Evolutionary conservation across 2,329 filamentous ascomycete genomes (phyloP), one percentile per base, ranked within the genome.

Genomic region (Cordyceps militaris): DNA sequence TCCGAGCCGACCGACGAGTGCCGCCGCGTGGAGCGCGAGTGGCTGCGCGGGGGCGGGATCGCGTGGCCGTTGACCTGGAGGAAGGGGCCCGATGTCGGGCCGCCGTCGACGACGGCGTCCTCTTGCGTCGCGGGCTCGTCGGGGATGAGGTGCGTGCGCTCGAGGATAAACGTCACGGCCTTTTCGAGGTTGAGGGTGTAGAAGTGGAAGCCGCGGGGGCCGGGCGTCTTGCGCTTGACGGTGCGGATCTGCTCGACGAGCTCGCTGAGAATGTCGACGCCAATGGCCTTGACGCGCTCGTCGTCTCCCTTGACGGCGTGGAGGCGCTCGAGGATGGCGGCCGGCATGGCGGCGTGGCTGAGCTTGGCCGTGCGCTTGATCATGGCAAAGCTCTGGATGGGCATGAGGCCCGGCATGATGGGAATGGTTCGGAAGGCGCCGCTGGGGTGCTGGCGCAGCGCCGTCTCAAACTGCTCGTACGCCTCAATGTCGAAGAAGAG

Each of bases 121-220:
- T 78, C 77, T 10, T 81, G 79, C 14, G 79, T 76, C n/a, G 79
- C 76, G 7, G 78, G 75, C 13, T 75, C 73, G 1, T 81, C 77
- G 5, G 89, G 88, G 56, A 97, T 96, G 57, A 99, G 80, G n/a
- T 87, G 75, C 28, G 88, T 90, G 58, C 88, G 79, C 74, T 97
- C 92, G 0, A 97, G 74, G 61, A 97, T 93, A 66, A 97, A 94
- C 0, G 92, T 90, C 3, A 99, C 92, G 0, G 91, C 89, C 74
- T 97, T 99, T 71, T 97, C 93, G 32, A 97, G 78, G 69, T 99
- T 99, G 53, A 99, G 78, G 0, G 94, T 97, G 73, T 97, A 99
- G 73, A 99, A 97, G 70, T 99, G 94, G 72, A 97, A 96, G 6
- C 94, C 94, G 65, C 85, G 80, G 21, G 84, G 87, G 3, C 82